These are phyloP conservation scores for Blastobotrys americana DNA, from an alignment of 805 yeast species.

Conservation along the genomic window DNA sequence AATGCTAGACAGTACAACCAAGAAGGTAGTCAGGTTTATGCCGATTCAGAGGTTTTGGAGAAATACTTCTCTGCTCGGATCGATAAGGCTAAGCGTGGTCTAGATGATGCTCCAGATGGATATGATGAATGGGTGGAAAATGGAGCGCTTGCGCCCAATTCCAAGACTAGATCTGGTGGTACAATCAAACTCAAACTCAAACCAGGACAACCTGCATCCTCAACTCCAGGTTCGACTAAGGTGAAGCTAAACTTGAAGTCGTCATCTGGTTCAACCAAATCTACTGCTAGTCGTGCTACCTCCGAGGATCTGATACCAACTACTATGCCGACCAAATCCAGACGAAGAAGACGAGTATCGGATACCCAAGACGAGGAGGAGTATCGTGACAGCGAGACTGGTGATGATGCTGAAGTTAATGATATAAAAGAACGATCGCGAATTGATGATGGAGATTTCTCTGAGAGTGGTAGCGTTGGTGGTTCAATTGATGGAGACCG, in stretches of 20 bases:
- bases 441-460: constrained; percentile 8
- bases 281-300: no score
- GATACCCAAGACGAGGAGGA: constrained; percentile 1
- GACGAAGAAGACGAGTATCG: constrained; percentile 1
- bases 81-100: constrained; percentile 17
- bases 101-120: constrained; percentile 10
- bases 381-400: neutral
- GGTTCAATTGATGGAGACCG: constrained; percentile 7
- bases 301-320: neutral
- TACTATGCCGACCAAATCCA: no score
- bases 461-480: neutral
- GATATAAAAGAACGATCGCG: constrained; percentile 1
- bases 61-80: constrained; percentile 37
- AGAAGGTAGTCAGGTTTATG: constrained; percentile 60
- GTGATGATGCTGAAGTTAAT: neutral
- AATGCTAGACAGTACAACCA: constrained; percentile 79
- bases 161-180: neutral
- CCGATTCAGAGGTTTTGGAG: constrained; percentile 59
- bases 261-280: no score
- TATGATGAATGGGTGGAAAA: constrained; percentile 4
- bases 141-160: neutral
- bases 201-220: constrained; percentile 4
- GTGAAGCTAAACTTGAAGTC: constrained; percentile 3
- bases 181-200: constrained; percentile 1
- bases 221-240: constrained; percentile 6